These are phyloP conservation scores for Solioccasus polychromus DNA, from an alignment of 768 basidiomycete genomes.

Conservation along the genomic window DNA sequence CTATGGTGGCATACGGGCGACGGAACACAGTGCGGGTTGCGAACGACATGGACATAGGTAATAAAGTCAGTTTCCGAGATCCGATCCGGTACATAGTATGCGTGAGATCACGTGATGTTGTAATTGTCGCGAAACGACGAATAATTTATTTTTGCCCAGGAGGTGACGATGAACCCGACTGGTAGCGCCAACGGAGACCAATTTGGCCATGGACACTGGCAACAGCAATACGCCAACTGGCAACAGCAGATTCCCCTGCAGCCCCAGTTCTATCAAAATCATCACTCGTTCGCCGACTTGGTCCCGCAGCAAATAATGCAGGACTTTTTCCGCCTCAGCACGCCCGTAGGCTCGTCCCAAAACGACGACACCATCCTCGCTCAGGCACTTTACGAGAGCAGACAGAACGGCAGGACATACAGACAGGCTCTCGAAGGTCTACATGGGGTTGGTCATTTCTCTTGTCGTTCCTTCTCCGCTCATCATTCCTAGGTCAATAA, in stretches of 20 bases:
- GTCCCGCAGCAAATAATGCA: constrained; percentile 55
- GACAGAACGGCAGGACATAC: constrained; percentile 46
- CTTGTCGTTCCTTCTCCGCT: neutral
- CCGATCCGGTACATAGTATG: constrained; percentile 1
- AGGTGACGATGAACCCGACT: constrained; percentile 17
- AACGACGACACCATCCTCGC: constrained; percentile 62
- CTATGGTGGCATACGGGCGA: constrained; percentile 46
- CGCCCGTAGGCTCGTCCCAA: constrained; percentile 46
- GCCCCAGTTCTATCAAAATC: constrained; percentile 23
- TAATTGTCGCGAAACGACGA: neutral
- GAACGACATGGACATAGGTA: constrained; percentile 21
- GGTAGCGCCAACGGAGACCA: constrained; percentile 13
- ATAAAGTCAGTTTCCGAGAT: constrained; percentile 1
- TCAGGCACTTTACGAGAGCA: constrained; percentile 39
- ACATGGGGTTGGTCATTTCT: constrained; percentile 51
- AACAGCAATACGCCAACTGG: constrained; percentile 21
- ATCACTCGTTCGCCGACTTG: constrained; percentile 33
- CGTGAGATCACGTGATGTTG: constrained; percentile 14
- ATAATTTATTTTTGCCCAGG: neutral
- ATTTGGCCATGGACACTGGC: constrained; percentile 11
- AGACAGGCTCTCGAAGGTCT: constrained; percentile 65
- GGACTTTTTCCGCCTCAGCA: constrained; percentile 51
- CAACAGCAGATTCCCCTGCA: constrained; percentile 26
- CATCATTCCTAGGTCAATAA: constrained; percentile 36
- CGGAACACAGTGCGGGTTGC: constrained; percentile 13